A percentile compares a stretch with the other conserved stretches of the same genome.
These are phyloP conservation scores for Tympanopsis confertula DNA, from an alignment of 2,329 filamentous ascomycete genomes.

Conservation along the genomic window DNA sequence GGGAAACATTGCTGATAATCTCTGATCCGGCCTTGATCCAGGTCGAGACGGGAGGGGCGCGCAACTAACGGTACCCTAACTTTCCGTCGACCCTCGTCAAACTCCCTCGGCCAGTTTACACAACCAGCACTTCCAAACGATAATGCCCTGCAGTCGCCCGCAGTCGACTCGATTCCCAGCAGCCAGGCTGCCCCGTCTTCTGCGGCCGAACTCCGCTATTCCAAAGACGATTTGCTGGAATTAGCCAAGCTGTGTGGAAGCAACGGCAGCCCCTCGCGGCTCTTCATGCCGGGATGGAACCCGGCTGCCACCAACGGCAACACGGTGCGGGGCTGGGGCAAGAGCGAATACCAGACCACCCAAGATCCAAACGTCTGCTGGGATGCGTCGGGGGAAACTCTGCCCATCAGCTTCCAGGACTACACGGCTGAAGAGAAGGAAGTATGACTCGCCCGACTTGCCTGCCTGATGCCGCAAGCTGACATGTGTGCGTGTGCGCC, in stretches of 20 bases:
- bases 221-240: conserved; percentile 66
- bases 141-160: conserved; percentile 28
- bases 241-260: conserved; percentile 53
- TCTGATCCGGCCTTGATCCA: conserved; percentile 13
- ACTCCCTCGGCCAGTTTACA: conserved; percentile 32
- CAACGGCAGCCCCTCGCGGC: conserved; percentile 38
- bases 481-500: conserved; percentile 12
- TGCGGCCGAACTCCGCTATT: conserved; percentile 50
- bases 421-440: conserved; percentile 54
- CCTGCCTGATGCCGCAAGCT: neutral
- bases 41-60: conserved; percentile 46
- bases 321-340: conserved; percentile 60
- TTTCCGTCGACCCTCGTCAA: conserved; percentile 52
- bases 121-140: conserved; percentile 23
- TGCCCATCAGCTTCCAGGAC: conserved; percentile 62
- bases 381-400: conserved; percentile 60
- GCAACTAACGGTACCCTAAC: conserved; percentile 52
- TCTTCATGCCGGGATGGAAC: conserved; percentile 71
- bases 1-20: neutral
- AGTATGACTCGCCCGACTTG: conserved; percentile 23
- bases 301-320: conserved; percentile 60
- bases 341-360: conserved; percentile 60
- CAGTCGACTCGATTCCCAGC: conserved; percentile 46
- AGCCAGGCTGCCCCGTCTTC: conserved; percentile 33
- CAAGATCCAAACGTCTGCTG: conserved; percentile 87